Base-by-base conservation (phyloP, 306 rosid species). In the Citrullus mucosospermus region DNA sequence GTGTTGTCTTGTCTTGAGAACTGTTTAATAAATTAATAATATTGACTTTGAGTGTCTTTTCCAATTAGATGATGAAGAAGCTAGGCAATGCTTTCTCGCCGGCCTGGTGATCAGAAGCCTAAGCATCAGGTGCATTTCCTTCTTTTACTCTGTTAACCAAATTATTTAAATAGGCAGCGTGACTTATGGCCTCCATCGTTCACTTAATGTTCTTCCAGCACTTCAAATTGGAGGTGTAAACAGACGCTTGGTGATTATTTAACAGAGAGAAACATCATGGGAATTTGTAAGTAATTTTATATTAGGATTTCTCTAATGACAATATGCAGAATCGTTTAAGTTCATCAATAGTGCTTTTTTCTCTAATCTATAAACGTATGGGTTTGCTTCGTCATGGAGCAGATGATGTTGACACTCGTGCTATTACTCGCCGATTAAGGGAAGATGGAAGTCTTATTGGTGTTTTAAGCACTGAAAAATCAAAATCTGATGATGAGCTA, bases 381-480 rank as follows among this genome's bases (percentile, higher is more conserved):
- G 66, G 78, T 72, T 82, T 72, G 59, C 22, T 78, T 75, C 39
- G 43, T 80, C 79, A 44, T 86, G 82, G 82, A 78, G 85, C 89
- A 95, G 97, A 89, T 86, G 97, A 95, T 84, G 97, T 92, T 81
- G 98, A 91, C 83, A 91, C 98, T 2, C 93, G 98, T 30, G 96
- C 96, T 77, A 92, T 95, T 83, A 92, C 98, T 44, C 97, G 97
- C 39, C 83, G 99, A 79, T 83, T 95, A 81, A 86, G 98, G 79
- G 86, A 92, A 84, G 97, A 95, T 86, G 99, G 99, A 54, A 95
- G 99, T 78, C 97, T 95, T 75, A 86, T 95, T 39, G 99, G 99
- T 80, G 96, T 89, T 68, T 87, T 95, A 90, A 92, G 97, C 87
- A 87, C 99, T 0, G 97, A 95, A 82, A 80, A 85, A 82, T 83